Base-by-base conservation (phyloP, 805 yeast species). In the Cephaloascus albidus region DNA sequence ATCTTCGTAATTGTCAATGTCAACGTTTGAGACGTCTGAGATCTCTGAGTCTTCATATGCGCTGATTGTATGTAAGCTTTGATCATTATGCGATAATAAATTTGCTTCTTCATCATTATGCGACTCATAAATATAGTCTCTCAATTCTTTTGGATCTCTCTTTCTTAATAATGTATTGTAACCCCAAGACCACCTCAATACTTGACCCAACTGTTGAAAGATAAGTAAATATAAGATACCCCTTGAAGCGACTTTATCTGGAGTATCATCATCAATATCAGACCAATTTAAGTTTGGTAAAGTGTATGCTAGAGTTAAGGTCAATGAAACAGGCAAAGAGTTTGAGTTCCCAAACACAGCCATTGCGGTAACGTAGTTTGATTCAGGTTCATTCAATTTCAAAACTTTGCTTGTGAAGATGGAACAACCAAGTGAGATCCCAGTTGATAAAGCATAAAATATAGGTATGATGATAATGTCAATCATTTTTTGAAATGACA, bases 311-410 rank as follows among this genome's bases (percentile, higher is more conserved):
- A 84, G 65, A 1, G 95, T 81, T 41, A 93, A 65, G 1, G 93
- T 84, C 47, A 93, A 70, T 0, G 96, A 87, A 2, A 90, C 97
- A 0, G 98, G 97, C 40, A 90, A 72, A 10, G 95, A 85, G 65
- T 90, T 90, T 35, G 96, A 86, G 61, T 90, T 93, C 39, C 97
- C 97, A 61, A 90, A 90, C 4, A 89, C 96, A 2, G 93, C 87
- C 94, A 93, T 93, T 2, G 96, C 97, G 18, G 94, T 83, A 37
- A 93, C 96, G 52, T 86, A 90, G 61, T 90, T 89, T 3, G 85
- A 55, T 60, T 93, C 97, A 12, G 85, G 76, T 37, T 65, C 74
- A 50, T 84, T 84, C 50, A 93, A 63, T 5, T 60, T 52, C 45
- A 88, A 56, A 34, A 78, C 45, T 12, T 59, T 55, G 3, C 86